Base-by-base conservation (phyloP, 768 basidiomycete species). In the Paxillus involutus region DNA sequence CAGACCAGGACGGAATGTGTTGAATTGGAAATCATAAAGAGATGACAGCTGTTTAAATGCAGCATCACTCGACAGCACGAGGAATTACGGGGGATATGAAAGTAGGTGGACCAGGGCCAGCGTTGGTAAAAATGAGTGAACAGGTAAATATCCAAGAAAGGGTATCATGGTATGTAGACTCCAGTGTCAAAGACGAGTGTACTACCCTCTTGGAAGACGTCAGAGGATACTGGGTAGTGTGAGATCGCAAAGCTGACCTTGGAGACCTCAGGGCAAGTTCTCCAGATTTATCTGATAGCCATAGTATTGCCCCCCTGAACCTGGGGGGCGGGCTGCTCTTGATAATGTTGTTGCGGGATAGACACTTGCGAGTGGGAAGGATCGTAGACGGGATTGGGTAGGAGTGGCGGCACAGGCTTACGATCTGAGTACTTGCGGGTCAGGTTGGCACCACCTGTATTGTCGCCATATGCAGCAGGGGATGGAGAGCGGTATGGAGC, bases 381-480 rank as follows among this genome's bases (percentile, higher is more conserved):
- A 47, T 66, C 61, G 37, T 64, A 58, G 9, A 61, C 30, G 0
- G 65, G 60, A 17, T 47, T 29, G 12, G 60, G 63, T 1, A 67
- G 36, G 49, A 71, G 61, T 10, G 64, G 65, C 24, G 71, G 69
- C 12, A 70, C 69, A 3, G 69, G 71, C 47, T 70, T 70, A 32
- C 69, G 69, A 49, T 70, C 59, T 10, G 69, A 70, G n/a, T 58
- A 71, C 32, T 70, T 70, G 59, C 69, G 71, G 9, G 61, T 65
- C n/a, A 70, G 60, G 45, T 63, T 72, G 26, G 70, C 66, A 36
- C 69, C 70, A 0, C 68, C 59, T 12, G 19, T 26, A 40, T 35
- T 45, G 35, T 51, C 36, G 21, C 45, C 42, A 33, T 65, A 60
- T 26, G 37, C 59, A 2, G 44, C 40, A 3, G 59, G 52, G 3